Evolutionary conservation across 202 grass and related monocot species (phyloP).

Genomic region (Panicum hallii): DNA sequence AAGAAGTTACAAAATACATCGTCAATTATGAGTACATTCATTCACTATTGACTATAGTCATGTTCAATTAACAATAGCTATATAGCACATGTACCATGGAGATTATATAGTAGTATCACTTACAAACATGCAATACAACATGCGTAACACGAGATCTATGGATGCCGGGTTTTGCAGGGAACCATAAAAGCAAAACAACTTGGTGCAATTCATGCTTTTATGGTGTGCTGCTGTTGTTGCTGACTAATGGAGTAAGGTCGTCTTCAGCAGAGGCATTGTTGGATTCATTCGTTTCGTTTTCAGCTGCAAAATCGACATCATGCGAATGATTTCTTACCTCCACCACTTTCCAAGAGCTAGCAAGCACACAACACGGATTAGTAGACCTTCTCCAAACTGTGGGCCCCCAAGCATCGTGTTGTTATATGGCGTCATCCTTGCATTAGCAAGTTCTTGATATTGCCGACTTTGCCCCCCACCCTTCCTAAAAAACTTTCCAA

Average conservation of each 20-base stretch:
- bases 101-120: too few species aligned
- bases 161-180: background rate
- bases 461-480: background rate
- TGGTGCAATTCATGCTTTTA: constrained; percentile 2
- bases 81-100: background rate
- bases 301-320: constrained; percentile 16
- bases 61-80: background rate
- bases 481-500: background rate
- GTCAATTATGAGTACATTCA: background rate
- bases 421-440: constrained; percentile 19
- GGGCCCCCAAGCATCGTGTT: constrained; percentile 13
- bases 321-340: constrained; percentile 30
- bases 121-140: constrained; percentile 2
- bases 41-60: background rate
- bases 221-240: background rate
- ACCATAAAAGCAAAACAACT: background rate
- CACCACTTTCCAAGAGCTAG: constrained; percentile 36
- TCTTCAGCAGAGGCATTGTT: too few species aligned
- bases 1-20: background rate
- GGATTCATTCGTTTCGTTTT: constrained; percentile 12
- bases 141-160: background rate
- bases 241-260: background rate
- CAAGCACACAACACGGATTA: background rate
- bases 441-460: background rate
- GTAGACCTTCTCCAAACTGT: constrained; percentile 23